Evolutionary conservation across 306 rosid genomes (phyloP).

Genomic region (Leucaena leucocephala): DNA sequence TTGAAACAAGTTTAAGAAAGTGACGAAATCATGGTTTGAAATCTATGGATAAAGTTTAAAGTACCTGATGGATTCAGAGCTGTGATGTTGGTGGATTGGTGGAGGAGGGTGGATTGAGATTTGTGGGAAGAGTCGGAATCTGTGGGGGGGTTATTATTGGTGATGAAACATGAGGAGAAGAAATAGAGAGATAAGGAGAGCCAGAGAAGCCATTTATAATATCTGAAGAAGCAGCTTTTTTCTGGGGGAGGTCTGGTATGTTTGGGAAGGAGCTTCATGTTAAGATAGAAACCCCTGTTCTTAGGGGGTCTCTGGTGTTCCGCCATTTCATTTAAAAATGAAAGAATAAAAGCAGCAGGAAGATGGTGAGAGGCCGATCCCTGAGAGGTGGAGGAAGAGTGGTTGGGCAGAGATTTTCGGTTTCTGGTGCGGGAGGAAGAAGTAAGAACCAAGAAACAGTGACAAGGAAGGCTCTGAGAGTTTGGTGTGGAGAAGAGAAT

Average conservation of each 20-base stretch:
- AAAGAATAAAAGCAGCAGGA: neutral
- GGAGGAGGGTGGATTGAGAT: conserved; percentile 39
- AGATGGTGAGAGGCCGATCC: neutral
- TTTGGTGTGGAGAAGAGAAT: conserved; percentile 42
- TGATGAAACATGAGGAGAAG: conserved; percentile 62
- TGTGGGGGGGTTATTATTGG: conserved; percentile 35
- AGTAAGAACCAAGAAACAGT: conserved; percentile 53
- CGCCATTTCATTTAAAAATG: conserved; percentile 53
- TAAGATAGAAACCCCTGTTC: conserved; percentile 60
- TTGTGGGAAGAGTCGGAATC: conserved; percentile 28
- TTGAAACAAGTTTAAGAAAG: neutral
- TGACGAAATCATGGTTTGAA: neutral
- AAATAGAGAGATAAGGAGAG: conserved; percentile 66
- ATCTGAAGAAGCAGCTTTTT: conserved; percentile 50
- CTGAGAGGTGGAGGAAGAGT: conserved; percentile 1
- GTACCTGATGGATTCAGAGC: conserved; percentile 42
- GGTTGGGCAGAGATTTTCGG: conserved; percentile 57
- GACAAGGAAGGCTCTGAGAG: conserved; percentile 39
- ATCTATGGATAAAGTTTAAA: neutral
- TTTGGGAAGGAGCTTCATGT: conserved; percentile 69
- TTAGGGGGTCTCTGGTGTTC: conserved; percentile 50
- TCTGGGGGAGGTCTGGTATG: conserved; percentile 55
- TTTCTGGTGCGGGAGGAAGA: conserved; percentile 46
- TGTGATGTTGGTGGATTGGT: conserved; percentile 41
- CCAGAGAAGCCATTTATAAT: conserved; percentile 83